These are phyloP conservation scores for Erodium trifolium DNA, from an alignment of 441 rosid genomes.

Conservation along the genomic window DNA sequence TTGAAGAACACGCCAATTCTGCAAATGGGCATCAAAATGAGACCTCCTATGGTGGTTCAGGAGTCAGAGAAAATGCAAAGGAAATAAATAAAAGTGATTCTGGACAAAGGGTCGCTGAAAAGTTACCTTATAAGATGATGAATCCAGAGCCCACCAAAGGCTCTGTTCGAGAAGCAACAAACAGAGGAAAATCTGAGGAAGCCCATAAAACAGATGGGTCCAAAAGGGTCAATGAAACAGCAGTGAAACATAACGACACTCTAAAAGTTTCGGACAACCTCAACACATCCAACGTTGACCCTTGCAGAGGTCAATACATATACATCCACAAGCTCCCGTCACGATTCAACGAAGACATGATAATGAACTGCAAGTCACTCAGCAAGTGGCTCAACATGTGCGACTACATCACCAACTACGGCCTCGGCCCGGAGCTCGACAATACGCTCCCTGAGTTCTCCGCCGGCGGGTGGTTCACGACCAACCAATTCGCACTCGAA, in stretches of 20 bases:
- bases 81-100: background rate
- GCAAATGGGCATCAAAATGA: too few species aligned
- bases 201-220: background rate
- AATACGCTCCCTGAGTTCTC: slow-evolving; percentile 7
- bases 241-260: background rate
- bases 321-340: slow-evolving; percentile 33
- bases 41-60: background rate
- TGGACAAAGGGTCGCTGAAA: background rate
- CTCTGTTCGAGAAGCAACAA: background rate
- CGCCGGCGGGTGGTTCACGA: slow-evolving; percentile 23
- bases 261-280: background rate
- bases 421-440: slow-evolving; percentile 30
- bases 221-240: background rate
- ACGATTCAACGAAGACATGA: slow-evolving; percentile 30
- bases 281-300: background rate
- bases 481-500: slow-evolving; percentile 39
- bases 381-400: slow-evolving; percentile 35
- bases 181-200: background rate
- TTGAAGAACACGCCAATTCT: too few species aligned
- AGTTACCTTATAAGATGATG: background rate
- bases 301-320: slow-evolving; percentile 26
- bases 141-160: background rate
- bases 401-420: slow-evolving; percentile 21
- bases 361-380: slow-evolving; percentile 27
- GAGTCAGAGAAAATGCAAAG: background rate